Base-by-base conservation (phyloP, 352 stramenopile genomes). In the Plasmopara muralis region DNA sequence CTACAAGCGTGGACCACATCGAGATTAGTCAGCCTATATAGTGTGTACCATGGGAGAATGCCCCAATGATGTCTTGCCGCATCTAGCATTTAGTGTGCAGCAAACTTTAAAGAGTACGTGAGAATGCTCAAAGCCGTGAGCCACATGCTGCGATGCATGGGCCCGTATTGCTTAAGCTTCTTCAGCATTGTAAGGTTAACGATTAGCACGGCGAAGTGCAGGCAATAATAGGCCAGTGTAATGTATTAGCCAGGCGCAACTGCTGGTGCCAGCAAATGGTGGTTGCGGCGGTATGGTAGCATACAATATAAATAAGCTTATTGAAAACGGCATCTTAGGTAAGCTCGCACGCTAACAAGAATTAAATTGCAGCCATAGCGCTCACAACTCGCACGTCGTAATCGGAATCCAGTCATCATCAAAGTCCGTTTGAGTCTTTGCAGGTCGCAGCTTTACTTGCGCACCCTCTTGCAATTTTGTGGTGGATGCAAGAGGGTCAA, bases 21-120 rank as follows among this genome's bases (percentile, higher is more conserved):
- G 63, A 72, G 41, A 77, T 86, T 61, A 59, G 60, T 29, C 50
- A 66, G 16, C 64, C 62, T 5, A 12, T 12, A 35, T 1, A 35
- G 7, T 12, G 31, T 35, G 31, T 35, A 35, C 31, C 10, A 57
- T 18, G 31, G n/a, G n/a, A n/a, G n/a, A n/a, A n/a, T n/a, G n/a
- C n/a, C n/a, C n/a, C 37, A 8, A 38, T 38, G 5, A 55, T 38
- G 10, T 33, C 43, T 9, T 43, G 35, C 0, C 30, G 49, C 4
- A 46, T 20, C 50, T 70, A 59, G 56, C 70, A 28, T 81, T 70
- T 43, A 68, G 68, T 30, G 60, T 83, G 33, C 56, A 83, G 48
- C 63, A 64, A 68, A 83, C 8, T 86, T 86, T 49, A 63, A 72
- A 37, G 52, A 69, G 47, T 86, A 31, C 68, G 70, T 25, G 44